phyloP scores from a whole-genome alignment of 2,329 filamentous ascomycete genomes.

The Erysiphe neolycopersici region DNA sequence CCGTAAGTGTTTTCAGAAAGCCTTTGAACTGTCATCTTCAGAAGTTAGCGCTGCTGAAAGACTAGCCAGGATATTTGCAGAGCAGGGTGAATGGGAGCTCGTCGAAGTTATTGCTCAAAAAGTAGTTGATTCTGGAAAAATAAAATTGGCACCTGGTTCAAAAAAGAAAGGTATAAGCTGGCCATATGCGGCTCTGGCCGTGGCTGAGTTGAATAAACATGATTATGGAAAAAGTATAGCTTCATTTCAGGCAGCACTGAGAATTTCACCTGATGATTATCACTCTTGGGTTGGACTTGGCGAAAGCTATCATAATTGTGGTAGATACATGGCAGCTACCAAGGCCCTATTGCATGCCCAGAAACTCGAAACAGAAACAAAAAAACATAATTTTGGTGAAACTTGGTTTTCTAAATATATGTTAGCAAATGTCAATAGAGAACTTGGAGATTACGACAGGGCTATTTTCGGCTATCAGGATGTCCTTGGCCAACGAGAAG shows the following conservation, averaged over 20 bases:
- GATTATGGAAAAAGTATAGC: conserved; percentile 73
- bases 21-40: conserved; percentile 68
- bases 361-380: conserved; percentile 34
- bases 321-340: conserved; percentile 76
- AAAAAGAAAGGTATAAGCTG: conserved; percentile 85
- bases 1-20: conserved; percentile 85
- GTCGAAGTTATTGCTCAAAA: conserved; percentile 81
- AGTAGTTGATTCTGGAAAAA: conserved; percentile 83
- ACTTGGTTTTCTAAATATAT: conserved; percentile 95
- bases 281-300: conserved; percentile 90
- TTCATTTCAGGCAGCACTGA: conserved; percentile 70
- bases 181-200: conserved; percentile 82
- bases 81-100: conserved; percentile 83
- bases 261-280: conserved; percentile 65
- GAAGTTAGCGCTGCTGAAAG: conserved; percentile 74
- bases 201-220: conserved; percentile 83
- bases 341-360: conserved; percentile 76
- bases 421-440: conserved; percentile 80
- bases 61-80: conserved; percentile 62
- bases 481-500: conserved; percentile 39
- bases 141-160: conserved; percentile 69
- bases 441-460: conserved; percentile 70
- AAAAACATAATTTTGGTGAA: conserved; percentile 31
- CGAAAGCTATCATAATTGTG: conserved; percentile 91
- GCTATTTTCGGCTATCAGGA: conserved; percentile 51